Conservation (phyloP, 306 rosid species). For the Pueraria montana region DNA sequence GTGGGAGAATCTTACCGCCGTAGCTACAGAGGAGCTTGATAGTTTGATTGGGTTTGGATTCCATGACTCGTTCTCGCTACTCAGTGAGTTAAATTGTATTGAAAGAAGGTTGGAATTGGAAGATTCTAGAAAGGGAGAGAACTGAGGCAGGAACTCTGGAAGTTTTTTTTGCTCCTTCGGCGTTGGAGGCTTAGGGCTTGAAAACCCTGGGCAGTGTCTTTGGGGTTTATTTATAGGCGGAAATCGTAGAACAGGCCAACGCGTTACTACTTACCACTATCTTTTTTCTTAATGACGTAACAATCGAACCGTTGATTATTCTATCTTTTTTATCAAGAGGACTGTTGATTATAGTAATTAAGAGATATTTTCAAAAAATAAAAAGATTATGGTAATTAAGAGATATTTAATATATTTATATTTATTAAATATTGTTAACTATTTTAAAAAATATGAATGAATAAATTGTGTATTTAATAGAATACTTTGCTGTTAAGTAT, state of each 20-base stretch:
- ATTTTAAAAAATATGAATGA: background rate
- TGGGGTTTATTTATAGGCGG: constrained; percentile 48
- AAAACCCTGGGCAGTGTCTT: constrained; percentile 61
- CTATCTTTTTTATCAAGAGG: background rate
- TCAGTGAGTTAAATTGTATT: constrained; percentile 33
- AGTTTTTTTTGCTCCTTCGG: background rate
- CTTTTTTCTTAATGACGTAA: background rate
- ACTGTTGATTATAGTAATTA: background rate
- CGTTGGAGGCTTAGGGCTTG: constrained; percentile 50
- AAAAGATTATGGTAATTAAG: too few relatives aligned
- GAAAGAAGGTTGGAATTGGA: background rate
- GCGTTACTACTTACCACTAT: background rate
- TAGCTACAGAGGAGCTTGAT: constrained; percentile 87
- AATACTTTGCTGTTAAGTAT: too few relatives aligned
- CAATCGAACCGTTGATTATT: background rate
- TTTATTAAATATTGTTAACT: background rate
- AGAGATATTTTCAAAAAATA: too few relatives aligned
- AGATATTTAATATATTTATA: background rate
- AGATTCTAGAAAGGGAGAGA: constrained; percentile 37
- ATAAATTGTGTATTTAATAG: background rate
- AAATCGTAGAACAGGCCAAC: background rate
- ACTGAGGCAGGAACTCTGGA: background rate
- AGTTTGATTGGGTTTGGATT: constrained; percentile 39
- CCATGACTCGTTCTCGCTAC: constrained; percentile 49
- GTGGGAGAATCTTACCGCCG: constrained; percentile 86